Evolutionary conservation across 2,329 filamentous ascomycete species (phyloP).

Genomic region (Emericellopsis cladophorae): DNA sequence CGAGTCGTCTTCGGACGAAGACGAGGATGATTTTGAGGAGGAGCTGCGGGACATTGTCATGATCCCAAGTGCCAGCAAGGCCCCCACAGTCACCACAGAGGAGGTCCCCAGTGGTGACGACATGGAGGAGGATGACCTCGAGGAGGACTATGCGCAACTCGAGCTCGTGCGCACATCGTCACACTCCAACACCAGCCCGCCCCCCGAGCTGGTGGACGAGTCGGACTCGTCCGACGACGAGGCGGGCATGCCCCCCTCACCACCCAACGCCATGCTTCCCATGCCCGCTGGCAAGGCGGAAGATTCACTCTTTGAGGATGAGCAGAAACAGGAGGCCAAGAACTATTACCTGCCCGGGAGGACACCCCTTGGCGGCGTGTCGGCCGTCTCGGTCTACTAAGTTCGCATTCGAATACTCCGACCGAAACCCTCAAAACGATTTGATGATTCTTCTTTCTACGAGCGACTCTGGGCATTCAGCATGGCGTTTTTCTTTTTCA

Average conservation of each 20-base stretch:
- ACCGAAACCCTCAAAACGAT: not conserved
- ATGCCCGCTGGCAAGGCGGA: constrained; percentile 42
- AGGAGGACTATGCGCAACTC: constrained; percentile 53
- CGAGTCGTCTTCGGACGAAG: constrained; percentile 41
- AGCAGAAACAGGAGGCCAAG: constrained; percentile 15
- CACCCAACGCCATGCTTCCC: constrained; percentile 41
- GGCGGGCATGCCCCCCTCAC: constrained; percentile 58
- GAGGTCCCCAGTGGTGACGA: constrained; percentile 25
- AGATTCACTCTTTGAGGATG: constrained; percentile 30
- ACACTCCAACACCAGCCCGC: constrained; percentile 40
- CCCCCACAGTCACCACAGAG: constrained; percentile 19
- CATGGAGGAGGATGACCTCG: constrained; percentile 39
- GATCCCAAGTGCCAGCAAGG: constrained; percentile 29
- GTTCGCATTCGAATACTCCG: not conserved
- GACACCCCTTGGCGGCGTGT: constrained; percentile 36
- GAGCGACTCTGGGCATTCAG: not conserved
- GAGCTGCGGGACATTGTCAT: constrained; percentile 46
- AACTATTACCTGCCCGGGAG: constrained; percentile 37
- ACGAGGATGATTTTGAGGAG: constrained; percentile 45
- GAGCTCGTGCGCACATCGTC: constrained; percentile 57
- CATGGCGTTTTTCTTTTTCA: not conserved
- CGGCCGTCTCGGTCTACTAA: constrained; percentile 46
- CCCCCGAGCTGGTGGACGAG: constrained; percentile 58
- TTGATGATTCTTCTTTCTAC: not conserved
- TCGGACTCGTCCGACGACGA: constrained; percentile 63